These are phyloP conservation scores for Cystobasidium slooffiae DNA, from an alignment of 1,284 basidiomycete genomes.

Conservation along the genomic window DNA sequence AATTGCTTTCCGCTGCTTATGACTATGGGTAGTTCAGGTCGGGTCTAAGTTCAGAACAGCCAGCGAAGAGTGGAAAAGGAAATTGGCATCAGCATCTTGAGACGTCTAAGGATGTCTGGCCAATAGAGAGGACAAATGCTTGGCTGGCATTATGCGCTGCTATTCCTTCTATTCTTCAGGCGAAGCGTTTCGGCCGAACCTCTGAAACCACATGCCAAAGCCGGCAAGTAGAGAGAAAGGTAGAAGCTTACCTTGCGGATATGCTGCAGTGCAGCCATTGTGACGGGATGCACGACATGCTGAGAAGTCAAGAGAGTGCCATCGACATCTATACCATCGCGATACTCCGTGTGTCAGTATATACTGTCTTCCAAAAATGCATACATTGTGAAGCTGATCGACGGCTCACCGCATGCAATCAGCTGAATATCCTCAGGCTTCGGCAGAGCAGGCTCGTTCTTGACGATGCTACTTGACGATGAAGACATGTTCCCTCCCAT, in stretches of 20 bases:
- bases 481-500: constrained; percentile 24
- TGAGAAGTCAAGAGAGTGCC: constrained; percentile 39
- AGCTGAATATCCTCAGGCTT: constrained; percentile 36
- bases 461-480: neutral
- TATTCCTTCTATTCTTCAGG: no score
- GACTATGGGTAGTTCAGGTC: constrained; percentile 40
- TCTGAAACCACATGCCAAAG: neutral
- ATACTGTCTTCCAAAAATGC: neutral
- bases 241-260: constrained; percentile 31
- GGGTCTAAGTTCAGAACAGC: constrained; percentile 5
- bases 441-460: constrained; percentile 28
- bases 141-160: no score
- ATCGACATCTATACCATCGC: constrained; percentile 39
- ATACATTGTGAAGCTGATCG: neutral
- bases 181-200: no score
- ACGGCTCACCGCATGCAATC: constrained; percentile 34
- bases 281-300: constrained; percentile 42
- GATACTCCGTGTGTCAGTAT: neutral
- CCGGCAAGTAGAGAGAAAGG: neutral
- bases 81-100: neutral
- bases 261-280: constrained; percentile 37
- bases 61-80: neutral
- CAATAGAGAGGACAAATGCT: no score
- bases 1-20: constrained; percentile 44
- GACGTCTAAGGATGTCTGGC: neutral